Base-by-base conservation (phyloP, 140 eudicot species). In the Flaveria floridana region DNA sequence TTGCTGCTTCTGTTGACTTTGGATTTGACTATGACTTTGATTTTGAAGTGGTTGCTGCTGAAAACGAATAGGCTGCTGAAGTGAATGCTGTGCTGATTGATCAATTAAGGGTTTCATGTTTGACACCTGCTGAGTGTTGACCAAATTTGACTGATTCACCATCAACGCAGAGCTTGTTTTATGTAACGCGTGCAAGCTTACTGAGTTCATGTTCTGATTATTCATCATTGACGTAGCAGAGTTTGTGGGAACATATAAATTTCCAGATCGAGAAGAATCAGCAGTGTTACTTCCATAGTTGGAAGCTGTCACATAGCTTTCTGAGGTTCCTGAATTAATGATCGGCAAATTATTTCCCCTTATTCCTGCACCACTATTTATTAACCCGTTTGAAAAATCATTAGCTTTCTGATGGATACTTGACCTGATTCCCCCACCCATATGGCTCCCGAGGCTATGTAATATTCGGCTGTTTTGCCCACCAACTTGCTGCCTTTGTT, bases 351-450 rank as follows among this genome's bases (percentile, higher is more conserved):
- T 88, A 77, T 81, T 81, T n/a, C 82, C 80, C 82, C 72, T 67
- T 52, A 72, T 81, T 72, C 97, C 97, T 58, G 88, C 68, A 20
- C 88, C 91, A 68, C 84, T 86, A 76, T 82, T 91, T 53, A 85
- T 53, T 28, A 89, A 58, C 62, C 97, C 94, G 77, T 80, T 87
- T 58, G 93, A 48, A 76, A 78, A 77, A 50, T 80, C 96, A 26
- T 78, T 82, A 8, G 92, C 75, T 68, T 81, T 88, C 85, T 88
- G 93, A 73, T 93, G 99, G 85, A 95, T 63, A 39, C 83, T 80
- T 41, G 99, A 89, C 85, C 95, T 87, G 12, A 87, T 78, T 67
- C 91, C 92, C 72, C 88, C 88, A 75, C 91, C 85, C 89, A 94
- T 85, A 61, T 87, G 96, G 77, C 88, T 83, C 62, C 97, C 97